A percentile compares a stretch with the other conserved stretches of the same genome.
Evolutionary conservation across 176 grass and related monocot genomes (phyloP).

Genomic region (Oryza australiensis): DNA sequence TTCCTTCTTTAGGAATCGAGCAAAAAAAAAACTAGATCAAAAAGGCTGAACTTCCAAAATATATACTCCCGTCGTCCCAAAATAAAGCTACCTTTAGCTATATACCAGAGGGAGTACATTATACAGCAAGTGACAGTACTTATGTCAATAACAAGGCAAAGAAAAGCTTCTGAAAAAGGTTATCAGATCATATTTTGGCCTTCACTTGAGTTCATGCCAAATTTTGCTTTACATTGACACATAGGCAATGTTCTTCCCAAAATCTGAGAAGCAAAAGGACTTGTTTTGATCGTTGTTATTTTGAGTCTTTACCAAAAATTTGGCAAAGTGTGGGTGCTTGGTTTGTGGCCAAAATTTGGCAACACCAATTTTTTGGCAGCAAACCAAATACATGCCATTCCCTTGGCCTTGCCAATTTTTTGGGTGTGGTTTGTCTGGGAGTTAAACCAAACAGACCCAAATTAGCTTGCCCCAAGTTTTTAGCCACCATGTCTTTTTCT

Average conservation of each 20-base stretch:
- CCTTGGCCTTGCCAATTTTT: too few species aligned
- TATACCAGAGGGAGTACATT: neutral
- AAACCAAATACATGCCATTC: too few species aligned
- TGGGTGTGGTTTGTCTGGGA: too few species aligned
- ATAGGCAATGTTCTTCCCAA: neutral
- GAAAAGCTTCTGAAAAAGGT: neutral
- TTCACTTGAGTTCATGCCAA: neutral
- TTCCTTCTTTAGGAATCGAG: neutral
- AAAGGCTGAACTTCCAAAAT: neutral
- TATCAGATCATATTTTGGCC: neutral
- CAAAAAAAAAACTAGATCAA: neutral
- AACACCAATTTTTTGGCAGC: too few species aligned
- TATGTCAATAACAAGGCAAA: neutral
- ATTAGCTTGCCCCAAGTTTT: neutral
- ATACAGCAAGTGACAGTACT: neutral
- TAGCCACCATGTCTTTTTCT: neutral
- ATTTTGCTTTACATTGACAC: neutral
- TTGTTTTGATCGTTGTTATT: too few species aligned
- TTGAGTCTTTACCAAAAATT: too few species aligned
- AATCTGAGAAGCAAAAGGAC: neutral
- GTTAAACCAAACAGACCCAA: neutral
- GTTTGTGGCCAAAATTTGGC: too few species aligned
- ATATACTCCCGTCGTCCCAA: neutral
- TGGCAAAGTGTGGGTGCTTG: too few species aligned
- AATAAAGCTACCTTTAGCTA: too few species aligned